Conservation (phyloP, 139 green algal genomes). For the Pedinophyceae sp. region DNA sequence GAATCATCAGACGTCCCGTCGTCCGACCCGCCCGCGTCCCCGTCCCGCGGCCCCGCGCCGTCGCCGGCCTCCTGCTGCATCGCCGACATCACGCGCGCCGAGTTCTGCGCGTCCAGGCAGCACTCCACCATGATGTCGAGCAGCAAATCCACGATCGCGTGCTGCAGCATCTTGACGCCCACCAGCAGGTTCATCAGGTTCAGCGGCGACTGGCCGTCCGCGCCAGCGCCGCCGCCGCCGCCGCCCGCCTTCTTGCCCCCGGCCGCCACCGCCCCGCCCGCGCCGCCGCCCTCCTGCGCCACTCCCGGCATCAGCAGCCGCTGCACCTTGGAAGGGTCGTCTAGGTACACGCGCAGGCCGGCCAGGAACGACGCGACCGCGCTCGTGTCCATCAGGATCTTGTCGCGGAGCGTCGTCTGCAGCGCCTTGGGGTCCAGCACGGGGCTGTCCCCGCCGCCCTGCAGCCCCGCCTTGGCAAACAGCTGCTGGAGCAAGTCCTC, state of each 20-base stretch:
- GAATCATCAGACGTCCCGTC: background rate
- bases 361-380: conserved; percentile 27
- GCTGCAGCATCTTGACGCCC: conserved; percentile 32
- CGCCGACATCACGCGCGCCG: background rate
- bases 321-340: conserved; percentile 24
- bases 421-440: conserved; percentile 14
- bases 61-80: background rate
- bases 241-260: background rate
- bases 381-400: conserved; percentile 23
- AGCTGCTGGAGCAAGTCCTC: conserved; percentile 21
- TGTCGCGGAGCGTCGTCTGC: conserved; percentile 21
- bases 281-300: background rate
- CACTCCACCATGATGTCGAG: conserved; percentile 40
- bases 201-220: background rate
- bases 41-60: background rate
- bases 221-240: conserved; percentile 1
- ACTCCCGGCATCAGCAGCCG: background rate
- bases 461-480: conserved; percentile 3
- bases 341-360: conserved; percentile 28
- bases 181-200: conserved; percentile 40
- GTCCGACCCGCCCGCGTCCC: background rate
- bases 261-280: conserved; percentile 2
- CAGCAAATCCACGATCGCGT: conserved; percentile 35
- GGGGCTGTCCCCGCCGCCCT: conserved; percentile 9
- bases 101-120: conserved; percentile 8